These are phyloP conservation scores for Athelia sp. DNA, from an alignment of 1,284 basidiomycete genomes.

Conservation along the genomic window DNA sequence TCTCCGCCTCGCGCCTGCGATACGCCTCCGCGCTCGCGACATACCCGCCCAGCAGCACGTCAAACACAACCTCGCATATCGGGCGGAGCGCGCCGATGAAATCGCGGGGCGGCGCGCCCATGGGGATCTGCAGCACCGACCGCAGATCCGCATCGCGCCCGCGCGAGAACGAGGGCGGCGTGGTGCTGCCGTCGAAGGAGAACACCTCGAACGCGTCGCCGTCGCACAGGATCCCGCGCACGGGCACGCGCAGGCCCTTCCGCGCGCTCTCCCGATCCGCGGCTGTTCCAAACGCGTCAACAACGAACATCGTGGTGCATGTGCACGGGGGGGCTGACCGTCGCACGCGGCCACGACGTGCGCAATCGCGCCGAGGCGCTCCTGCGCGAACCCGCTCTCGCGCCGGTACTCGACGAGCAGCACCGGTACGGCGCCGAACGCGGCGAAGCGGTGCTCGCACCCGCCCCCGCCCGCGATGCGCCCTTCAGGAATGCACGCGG, in stretches of 20 bases:
- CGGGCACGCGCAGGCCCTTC: not conserved
- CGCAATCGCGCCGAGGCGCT: not conserved
- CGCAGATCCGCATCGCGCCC: not conserved
- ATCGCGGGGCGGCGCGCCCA: not conserved
- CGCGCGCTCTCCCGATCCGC: not conserved
- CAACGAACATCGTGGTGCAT: not conserved
- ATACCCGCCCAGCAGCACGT: not conserved
- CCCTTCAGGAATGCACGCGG: not conserved
- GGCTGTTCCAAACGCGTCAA: not conserved
- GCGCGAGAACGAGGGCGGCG: not conserved
- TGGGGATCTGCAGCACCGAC: not conserved
- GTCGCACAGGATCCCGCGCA: not conserved
- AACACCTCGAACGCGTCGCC: not conserved
- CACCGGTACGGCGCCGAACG: not conserved
- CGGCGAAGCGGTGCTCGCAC: not conserved
- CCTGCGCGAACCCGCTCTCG: not conserved
- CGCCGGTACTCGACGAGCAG: not conserved
- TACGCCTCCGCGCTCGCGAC: not conserved
- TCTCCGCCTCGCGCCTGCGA: not conserved
- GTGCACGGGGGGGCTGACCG: not conserved
- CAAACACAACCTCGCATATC: not conserved
- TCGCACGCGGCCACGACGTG: not conserved
- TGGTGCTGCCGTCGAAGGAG: not conserved
- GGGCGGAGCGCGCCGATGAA: not conserved
- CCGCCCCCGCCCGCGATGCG: not conserved